Base-by-base conservation (phyloP, 345 rosid genomes). In the Xanthoceras sorbifolium region DNA sequence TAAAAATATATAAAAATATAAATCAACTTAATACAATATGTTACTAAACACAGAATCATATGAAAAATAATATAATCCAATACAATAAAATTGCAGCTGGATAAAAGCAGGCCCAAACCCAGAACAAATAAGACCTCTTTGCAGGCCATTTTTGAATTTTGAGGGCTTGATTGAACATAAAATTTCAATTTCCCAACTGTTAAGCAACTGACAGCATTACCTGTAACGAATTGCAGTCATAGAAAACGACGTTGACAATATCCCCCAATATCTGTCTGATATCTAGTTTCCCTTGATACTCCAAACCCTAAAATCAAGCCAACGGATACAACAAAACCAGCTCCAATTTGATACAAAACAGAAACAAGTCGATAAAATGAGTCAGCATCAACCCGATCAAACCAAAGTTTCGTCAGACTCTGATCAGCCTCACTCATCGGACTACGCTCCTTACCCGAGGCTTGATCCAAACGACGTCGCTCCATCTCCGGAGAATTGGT, bases 371-470 rank as follows among this genome's bases (percentile, higher is more conserved):
- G 46, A 42, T 42, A 6, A 64, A 25, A 75, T 75, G 77, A 72
- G 46, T 73, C 38, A 12, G 63, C 12, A 54, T 72, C 60, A 81
- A 73, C 12, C 71, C 25, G 77, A 80, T 50, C 63, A 66, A 62
- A 18, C 76, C 32, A 67, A 67, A 32, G 54, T 77, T 50, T 26
- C 83, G 14, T 52, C 85, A 14, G 52, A 76, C 15, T 22, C 86
- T 6, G 48, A 48, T 9, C 40, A 80, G 44, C 79, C 88, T 74
- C 89, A 78, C 74, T 81, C 93, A 69, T 40, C 96, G 15, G 99
- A 95, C 44, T 90, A 95, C 85, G 91, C 98, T 68, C 94, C 97
- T 26, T 95, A 93, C 86, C 99, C 99, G 31, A 90, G 83, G 82
- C 80, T 95, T 78, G 97, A 91, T 34, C 93, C 98, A 11, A 76